phyloP scores from a whole-genome alignment of 441 rosid genomes.

The Arabidopsis hybrid region DNA sequence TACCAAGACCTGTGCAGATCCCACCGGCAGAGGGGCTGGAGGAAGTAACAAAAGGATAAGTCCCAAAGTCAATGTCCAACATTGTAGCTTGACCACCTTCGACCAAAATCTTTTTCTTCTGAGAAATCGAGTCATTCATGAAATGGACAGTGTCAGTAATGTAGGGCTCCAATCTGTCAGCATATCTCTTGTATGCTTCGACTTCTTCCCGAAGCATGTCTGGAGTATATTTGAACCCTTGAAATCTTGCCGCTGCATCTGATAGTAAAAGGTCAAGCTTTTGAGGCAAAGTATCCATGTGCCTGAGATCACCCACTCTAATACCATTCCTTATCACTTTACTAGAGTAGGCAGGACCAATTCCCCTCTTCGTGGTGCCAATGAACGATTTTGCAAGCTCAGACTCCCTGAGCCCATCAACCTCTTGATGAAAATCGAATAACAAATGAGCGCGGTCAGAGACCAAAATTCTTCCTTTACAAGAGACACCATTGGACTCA shows the following conservation, averaged over 20 bases:
- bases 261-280: constrained; percentile 79
- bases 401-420: constrained; percentile 86
- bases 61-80: constrained; percentile 95
- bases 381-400: constrained; percentile 92
- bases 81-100: constrained; percentile 99
- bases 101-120: constrained; percentile 86
- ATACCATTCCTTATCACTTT: constrained; percentile 87
- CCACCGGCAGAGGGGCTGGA: constrained; percentile 99
- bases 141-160: constrained; percentile 86
- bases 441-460: constrained; percentile 92
- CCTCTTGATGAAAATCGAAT: constrained; percentile 90
- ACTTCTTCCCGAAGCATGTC: constrained; percentile 86
- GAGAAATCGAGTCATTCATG: constrained; percentile 73
- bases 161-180: constrained; percentile 90
- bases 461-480: constrained; percentile 91
- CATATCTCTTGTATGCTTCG: constrained; percentile 85
- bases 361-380: constrained; percentile 94
- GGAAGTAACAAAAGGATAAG: constrained; percentile 98
- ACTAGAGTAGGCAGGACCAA: constrained; percentile 91
- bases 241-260: constrained; percentile 85
- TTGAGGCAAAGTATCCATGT: constrained; percentile 90
- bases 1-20: constrained; percentile 93
- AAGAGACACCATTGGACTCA: constrained; percentile 82
- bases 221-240: constrained; percentile 66
- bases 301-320: constrained; percentile 89